These are phyloP conservation scores for Aspergillus coremiiformis DNA, from an alignment of 495 filamentous ascomycete species.

Conservation along the genomic window DNA sequence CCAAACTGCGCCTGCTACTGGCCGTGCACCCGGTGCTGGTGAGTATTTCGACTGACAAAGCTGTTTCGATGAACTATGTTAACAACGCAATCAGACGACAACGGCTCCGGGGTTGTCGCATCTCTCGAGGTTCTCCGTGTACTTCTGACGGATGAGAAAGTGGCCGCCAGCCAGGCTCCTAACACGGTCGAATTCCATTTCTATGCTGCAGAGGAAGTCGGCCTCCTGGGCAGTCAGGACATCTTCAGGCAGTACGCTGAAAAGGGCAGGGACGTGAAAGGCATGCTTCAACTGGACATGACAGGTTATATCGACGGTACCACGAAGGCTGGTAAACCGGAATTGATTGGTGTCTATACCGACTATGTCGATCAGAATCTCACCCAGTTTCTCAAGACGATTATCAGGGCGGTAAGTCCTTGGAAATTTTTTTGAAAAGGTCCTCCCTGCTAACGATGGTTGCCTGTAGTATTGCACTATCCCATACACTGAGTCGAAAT, in stretches of 20 bases:
- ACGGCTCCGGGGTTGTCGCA: neutral
- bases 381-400: neutral
- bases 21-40: slow-evolving; percentile 1
- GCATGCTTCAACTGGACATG: slow-evolving; percentile 1
- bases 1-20: neutral
- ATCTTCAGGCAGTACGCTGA: neutral
- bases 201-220: neutral
- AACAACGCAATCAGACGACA: neutral
- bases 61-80: too few relatives aligned
- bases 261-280: neutral
- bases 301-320: neutral
- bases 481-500: neutral
- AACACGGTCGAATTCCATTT: slow-evolving; percentile 1
- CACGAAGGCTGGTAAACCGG: neutral
- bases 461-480: neutral
- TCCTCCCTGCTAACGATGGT: neutral
- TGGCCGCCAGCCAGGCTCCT: neutral
- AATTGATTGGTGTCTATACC: neutral
- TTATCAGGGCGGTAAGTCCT: neutral
- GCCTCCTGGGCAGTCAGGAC: neutral
- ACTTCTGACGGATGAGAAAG: neutral
- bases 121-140: neutral
- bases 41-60: neutral
- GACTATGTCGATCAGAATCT: neutral
- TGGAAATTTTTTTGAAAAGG: neutral